Conservation (phyloP, 305 asterid genomes). For the Fraxinus angustifolia region DNA sequence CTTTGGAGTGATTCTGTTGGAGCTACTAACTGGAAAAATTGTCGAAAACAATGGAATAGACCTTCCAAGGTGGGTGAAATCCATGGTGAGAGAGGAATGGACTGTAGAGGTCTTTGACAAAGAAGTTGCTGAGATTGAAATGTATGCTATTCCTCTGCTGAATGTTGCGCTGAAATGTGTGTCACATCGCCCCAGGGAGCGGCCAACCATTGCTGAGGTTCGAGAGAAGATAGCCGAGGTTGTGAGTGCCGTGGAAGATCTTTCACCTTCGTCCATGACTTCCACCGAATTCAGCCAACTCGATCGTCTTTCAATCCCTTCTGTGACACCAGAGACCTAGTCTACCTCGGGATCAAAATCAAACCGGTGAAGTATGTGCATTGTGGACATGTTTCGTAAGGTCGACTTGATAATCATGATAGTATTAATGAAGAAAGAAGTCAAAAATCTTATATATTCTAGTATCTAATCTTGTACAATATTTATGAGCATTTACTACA, state of each 20-base stretch:
- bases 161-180: slow-evolving; percentile 44
- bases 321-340: background rate
- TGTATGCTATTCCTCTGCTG: slow-evolving; percentile 40
- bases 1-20: slow-evolving; percentile 41
- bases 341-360: background rate
- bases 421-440: background rate
- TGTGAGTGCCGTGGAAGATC: slow-evolving; percentile 29
- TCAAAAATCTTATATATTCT: background rate
- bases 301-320: background rate
- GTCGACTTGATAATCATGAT: background rate
- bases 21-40: slow-evolving; percentile 41
- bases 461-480: background rate
- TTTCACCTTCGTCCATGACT: slow-evolving; percentile 20
- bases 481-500: background rate
- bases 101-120: slow-evolving; percentile 43
- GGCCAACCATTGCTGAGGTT: slow-evolving; percentile 36
- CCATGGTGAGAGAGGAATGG: slow-evolving; percentile 48
- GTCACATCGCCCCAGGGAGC: slow-evolving; percentile 24
- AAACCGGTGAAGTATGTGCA: background rate
- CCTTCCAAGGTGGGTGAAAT: slow-evolving; percentile 43
- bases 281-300: slow-evolving; percentile 20
- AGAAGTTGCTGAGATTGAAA: slow-evolving; percentile 22
- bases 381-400: background rate
- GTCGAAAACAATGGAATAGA: slow-evolving; percentile 37
- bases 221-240: slow-evolving; percentile 35